These are phyloP conservation scores for Gymnopilus dilepis DNA, from an alignment of 768 basidiomycete genomes.

Conservation along the genomic window DNA sequence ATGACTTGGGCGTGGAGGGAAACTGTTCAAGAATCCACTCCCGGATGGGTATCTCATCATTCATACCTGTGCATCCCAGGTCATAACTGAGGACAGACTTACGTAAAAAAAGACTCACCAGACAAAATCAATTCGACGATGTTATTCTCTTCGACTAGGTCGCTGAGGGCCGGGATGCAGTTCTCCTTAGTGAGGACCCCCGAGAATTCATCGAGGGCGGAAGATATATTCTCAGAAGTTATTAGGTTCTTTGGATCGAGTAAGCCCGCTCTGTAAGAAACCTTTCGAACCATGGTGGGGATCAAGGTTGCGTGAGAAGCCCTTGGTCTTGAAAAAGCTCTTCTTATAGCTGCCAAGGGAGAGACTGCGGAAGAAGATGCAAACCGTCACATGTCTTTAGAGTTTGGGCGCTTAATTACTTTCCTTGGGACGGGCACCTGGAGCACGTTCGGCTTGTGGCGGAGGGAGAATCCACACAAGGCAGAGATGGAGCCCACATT, in stretches of 20 bases:
- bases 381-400: slow-evolving; percentile 18
- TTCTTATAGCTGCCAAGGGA: slow-evolving; percentile 18
- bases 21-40: slow-evolving; percentile 38
- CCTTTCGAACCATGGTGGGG: slow-evolving; percentile 31
- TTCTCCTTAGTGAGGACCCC: slow-evolving; percentile 29
- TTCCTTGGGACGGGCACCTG: not conserved
- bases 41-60: slow-evolving; percentile 7
- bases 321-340: not conserved
- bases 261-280: slow-evolving; percentile 19
- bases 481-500: not conserved
- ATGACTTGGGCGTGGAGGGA: slow-evolving; percentile 24
- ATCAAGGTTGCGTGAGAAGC: not conserved
- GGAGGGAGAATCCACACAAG: not conserved
- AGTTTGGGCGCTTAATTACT: slow-evolving; percentile 13
- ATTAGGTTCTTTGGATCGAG: slow-evolving; percentile 24
- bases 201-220: slow-evolving; percentile 26
- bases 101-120: slow-evolving; percentile 18
- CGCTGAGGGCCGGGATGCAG: slow-evolving; percentile 24
- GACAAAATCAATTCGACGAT: slow-evolving; percentile 32
- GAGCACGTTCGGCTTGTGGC: not conserved
- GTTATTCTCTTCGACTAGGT: slow-evolving; percentile 28
- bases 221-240: slow-evolving; percentile 23
- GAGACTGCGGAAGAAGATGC: slow-evolving; percentile 16
- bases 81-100: not conserved
- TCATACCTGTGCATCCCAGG: slow-evolving; percentile 14